Conservation (phyloP, 352 stramenopile species). For the Globisporangium carolinianum region DNA sequence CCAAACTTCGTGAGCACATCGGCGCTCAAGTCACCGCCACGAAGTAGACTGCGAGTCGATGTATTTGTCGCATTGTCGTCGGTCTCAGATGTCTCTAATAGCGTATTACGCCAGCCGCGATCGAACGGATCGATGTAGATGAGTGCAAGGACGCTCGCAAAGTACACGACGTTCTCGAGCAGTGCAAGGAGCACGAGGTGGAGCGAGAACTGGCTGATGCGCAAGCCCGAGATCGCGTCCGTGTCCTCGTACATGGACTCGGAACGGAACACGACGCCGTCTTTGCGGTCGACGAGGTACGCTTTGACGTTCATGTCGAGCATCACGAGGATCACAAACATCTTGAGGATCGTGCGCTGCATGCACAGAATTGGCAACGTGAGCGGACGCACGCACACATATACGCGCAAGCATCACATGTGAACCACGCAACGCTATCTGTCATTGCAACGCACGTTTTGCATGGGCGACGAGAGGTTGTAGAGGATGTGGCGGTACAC, state of each 20-base stretch:
- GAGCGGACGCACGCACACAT: not conserved
- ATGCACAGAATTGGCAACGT: too few relatives aligned
- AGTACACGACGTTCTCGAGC: constrained; percentile 67
- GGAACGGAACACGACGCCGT: constrained; percentile 46
- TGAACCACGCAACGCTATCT: too few relatives aligned
- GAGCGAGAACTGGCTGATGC: constrained; percentile 71
- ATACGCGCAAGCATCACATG: too few relatives aligned
- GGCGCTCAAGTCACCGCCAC: constrained; percentile 4
- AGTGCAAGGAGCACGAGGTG: constrained; percentile 66
- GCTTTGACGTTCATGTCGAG: constrained; percentile 85
- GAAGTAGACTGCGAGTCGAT: not conserved
- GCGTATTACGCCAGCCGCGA: constrained; percentile 37
- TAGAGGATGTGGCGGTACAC: constrained; percentile 83
- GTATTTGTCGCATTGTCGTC: not conserved
- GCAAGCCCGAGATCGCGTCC: constrained; percentile 35
- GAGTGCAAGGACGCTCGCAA: constrained; percentile 34
- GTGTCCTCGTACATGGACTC: constrained; percentile 55
- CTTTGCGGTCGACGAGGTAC: constrained; percentile 63
- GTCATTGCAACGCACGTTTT: constrained; percentile 10
- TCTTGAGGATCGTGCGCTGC: constrained; percentile 58
- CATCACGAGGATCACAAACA: constrained; percentile 75
- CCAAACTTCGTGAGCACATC: constrained; percentile 30
- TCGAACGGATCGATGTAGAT: constrained; percentile 47
- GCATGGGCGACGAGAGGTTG: constrained; percentile 53
- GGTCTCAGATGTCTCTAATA: not conserved